Evolutionary conservation across 176 grass and related monocot species (phyloP), one percentile per base, ranked within the genome.

Genomic region (Avena insularis): DNA sequence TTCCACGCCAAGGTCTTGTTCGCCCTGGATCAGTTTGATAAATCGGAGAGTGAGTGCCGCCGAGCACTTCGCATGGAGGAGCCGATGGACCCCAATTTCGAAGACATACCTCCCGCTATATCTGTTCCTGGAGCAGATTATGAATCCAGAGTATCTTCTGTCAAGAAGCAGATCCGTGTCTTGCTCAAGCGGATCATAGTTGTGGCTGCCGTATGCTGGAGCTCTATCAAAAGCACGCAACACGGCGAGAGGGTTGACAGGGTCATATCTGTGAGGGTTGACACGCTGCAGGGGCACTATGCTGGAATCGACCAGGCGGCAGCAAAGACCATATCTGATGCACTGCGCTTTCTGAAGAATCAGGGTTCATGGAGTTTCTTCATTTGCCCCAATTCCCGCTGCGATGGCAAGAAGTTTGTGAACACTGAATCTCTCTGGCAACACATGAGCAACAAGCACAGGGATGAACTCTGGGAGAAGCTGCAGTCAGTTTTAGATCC

Each of bases 271-370:
- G 20, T 83, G 31, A 83, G 12, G 49, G 51, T 83, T 38, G 81
- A 83, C 66, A 6, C 50, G 51, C 20, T 83, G 50, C 66, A 27
- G 15, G 12, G 15, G n/a, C 78, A 80, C 36, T 63, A 80, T 10
- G 23, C 40, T 73, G 9, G 4, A 73, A 59, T 27, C 15, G 53
- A 73, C 81, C 5, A 46, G n/a, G 17, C n/a, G 13, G 53, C 35
- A 29, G 67, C 53, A 72, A 73, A 58, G 53, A 72, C 35, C 81
- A 83, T 83, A 72, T 19, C n/a, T 29, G 67, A 59, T 12, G 81
- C 67, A 45, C 14, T 10, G 36, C 35, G 81, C 7, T 73, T 73
- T 83, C 9, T 17, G 67, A 83, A 46, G 67, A 16, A 11, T 1
- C 54, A 59, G 8, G 7, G 11, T 12, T 83, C 67, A 12, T 72